Percentiles rank a stretch among this genome's conserved stretches.
phyloP scores from a whole-genome alignment of 495 filamentous ascomycete species.

The Penicillium chermesinum region DNA sequence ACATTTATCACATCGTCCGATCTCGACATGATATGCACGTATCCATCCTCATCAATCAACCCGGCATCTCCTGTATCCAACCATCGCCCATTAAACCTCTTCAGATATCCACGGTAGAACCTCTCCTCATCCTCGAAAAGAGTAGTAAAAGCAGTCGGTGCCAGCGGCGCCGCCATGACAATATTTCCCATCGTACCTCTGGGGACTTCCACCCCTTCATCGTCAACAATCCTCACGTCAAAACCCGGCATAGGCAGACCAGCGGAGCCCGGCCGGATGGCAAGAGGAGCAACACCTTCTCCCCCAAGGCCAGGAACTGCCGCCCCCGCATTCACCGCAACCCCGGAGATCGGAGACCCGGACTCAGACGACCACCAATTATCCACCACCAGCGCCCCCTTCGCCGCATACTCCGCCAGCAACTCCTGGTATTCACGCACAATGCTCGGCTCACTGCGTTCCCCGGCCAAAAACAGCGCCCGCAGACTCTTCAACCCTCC shows the following conservation, averaged over 20 bases:
- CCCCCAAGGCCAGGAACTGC: conserved; percentile 11
- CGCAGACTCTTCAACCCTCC: conserved; percentile 63
- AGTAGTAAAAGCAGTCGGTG: conserved; percentile 78
- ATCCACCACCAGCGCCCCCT: conserved; percentile 68
- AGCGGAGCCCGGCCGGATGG: conserved; percentile 76
- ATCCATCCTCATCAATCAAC: conserved; percentile 74
- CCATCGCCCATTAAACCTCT: conserved; percentile 73
- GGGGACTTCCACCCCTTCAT: conserved; percentile 63
- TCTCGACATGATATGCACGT: conserved; percentile 81
- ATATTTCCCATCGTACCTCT: conserved; percentile 84
- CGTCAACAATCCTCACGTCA: conserved; percentile 77
- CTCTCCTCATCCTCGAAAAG: conserved; percentile 79
- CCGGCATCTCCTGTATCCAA: conserved; percentile 90
- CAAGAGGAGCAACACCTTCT: conserved; percentile 19
- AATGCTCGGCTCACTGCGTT: conserved; percentile 84
- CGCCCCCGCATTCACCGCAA: conserved; percentile 52
- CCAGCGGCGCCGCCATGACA: conserved; percentile 73
- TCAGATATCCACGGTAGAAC: conserved; percentile 77
- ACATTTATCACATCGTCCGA: conserved; percentile 95
- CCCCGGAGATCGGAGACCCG: conserved; percentile 80
- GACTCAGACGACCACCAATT: conserved; percentile 98
- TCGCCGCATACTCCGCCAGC: conserved; percentile 56
- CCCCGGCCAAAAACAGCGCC: conserved; percentile 81
- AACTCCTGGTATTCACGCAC: conserved; percentile 72
- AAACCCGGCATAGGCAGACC: conserved; percentile 90